These are phyloP conservation scores for Plasmodium cynomolgi DNA, from an alignment of 169 alveolate species.

Conservation along the genomic window DNA sequence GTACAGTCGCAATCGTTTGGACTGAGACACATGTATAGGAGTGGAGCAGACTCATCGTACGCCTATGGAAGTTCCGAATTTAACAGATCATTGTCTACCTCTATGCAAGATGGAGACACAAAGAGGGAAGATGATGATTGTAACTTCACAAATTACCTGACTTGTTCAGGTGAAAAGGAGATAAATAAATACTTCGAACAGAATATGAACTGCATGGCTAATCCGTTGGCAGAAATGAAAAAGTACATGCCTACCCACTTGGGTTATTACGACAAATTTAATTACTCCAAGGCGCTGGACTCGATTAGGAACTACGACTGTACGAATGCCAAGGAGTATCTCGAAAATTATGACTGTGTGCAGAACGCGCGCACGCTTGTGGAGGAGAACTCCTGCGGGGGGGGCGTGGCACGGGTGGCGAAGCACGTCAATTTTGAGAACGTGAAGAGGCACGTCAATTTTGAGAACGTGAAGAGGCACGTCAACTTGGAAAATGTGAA, in stretches of 20 bases:
- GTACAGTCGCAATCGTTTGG: constrained; percentile 26
- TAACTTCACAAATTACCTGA: not conserved
- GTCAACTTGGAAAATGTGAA: not conserved
- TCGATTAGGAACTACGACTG: constrained; percentile 19
- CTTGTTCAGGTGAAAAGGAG: constrained; percentile 5
- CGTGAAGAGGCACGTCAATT: not conserved
- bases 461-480: not conserved
- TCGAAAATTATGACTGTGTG: constrained; percentile 12
- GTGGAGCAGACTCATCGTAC: not conserved
- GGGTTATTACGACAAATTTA: constrained; percentile 25
- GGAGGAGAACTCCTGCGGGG: not conserved
- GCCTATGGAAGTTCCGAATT: not conserved
- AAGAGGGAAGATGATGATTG: not conserved
- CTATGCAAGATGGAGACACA: not conserved
- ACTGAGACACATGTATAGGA: not conserved
- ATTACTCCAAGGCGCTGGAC: constrained; percentile 14
- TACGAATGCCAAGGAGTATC: constrained; percentile 2
- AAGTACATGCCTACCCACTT: not conserved
- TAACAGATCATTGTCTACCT: constrained; percentile 18
- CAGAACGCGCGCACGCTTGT: not conserved
- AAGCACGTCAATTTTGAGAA: constrained; percentile 19
- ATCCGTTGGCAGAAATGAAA: constrained; percentile 1
- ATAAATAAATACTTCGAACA: not conserved
- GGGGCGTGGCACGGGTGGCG: not conserved
- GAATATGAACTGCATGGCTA: not conserved